Conservation (phyloP, 371 early-diverging fungal genomes). For the Actinomortierella wolfii region DNA sequence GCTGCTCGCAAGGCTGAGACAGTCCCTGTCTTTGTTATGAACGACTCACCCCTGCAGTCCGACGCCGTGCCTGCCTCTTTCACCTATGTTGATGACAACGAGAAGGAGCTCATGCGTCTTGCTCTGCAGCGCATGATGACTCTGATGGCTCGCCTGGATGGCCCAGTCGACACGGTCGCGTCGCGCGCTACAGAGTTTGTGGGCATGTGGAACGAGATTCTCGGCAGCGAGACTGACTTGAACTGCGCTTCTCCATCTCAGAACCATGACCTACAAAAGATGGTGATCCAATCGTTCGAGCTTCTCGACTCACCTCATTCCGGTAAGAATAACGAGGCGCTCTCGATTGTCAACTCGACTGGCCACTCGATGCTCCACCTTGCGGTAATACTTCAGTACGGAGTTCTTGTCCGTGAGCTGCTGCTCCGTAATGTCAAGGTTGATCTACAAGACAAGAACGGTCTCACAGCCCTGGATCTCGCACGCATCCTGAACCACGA, state of each 20-base stretch:
- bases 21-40: slow-evolving; percentile 40
- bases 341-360: slow-evolving; percentile 28
- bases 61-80: slow-evolving; percentile 24
- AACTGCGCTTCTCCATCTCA: slow-evolving; percentile 9
- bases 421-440: slow-evolving; percentile 19
- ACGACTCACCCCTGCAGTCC: slow-evolving; percentile 10
- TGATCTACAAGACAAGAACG: slow-evolving; percentile 36
- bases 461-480: slow-evolving; percentile 27
- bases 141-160: slow-evolving; percentile 37
- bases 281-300: slow-evolving; percentile 32
- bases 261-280: slow-evolving; percentile 17
- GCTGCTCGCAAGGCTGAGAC: slow-evolving; percentile 38
- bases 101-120: slow-evolving; percentile 44
- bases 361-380: slow-evolving; percentile 45
- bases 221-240: slow-evolving; percentile 16
- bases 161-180: slow-evolving; percentile 33
- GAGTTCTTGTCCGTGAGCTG: slow-evolving; percentile 24
- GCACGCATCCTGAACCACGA: slow-evolving; percentile 21
- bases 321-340: slow-evolving; percentile 18
- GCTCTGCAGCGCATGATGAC: slow-evolving; percentile 43
- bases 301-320: slow-evolving; percentile 13
- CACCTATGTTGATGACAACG: slow-evolving; percentile 43
- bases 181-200: slow-evolving; percentile 34
- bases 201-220: slow-evolving; percentile 35
- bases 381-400: slow-evolving; percentile 24